Percentiles rank a stretch among this genome's conserved stretches.
These are phyloP conservation scores for Brettanomyces custersianus DNA, from an alignment of 805 yeast species.

Conservation along the genomic window DNA sequence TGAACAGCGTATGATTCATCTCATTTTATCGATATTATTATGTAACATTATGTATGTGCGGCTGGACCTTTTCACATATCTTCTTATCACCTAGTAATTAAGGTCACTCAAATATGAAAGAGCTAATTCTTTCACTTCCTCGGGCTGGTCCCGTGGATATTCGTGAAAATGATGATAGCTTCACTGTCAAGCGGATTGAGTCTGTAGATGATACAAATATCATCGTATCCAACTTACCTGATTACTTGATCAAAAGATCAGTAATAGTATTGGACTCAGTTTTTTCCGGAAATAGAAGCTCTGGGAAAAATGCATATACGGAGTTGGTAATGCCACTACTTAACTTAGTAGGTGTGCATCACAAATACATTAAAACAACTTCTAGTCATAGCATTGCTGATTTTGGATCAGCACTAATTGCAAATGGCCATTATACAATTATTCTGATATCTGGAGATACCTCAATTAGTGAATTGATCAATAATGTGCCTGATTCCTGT, in stretches of 20 bases:
- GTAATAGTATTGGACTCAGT: slow-evolving; percentile 37
- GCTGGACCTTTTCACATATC: no score
- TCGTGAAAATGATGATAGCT: background rate
- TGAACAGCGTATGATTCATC: no score
- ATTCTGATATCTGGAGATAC: slow-evolving; percentile 82
- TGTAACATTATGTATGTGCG: no score
- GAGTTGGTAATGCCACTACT: slow-evolving; percentile 41
- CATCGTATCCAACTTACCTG: slow-evolving; percentile 3
- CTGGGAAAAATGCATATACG: slow-evolving; percentile 28
- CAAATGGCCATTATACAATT: slow-evolving; percentile 28
- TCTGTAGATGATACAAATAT: background rate
- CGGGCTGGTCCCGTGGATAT: background rate
- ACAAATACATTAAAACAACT: slow-evolving; percentile 24
- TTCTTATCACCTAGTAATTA: no score
- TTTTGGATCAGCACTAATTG: slow-evolving; percentile 21
- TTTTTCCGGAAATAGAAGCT: slow-evolving; percentile 38
- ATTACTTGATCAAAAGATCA: background rate
- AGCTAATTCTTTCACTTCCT: background rate
- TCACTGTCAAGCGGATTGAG: background rate
- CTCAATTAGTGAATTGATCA: slow-evolving; percentile 67
- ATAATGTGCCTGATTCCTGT: slow-evolving; percentile 21
- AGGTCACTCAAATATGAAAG: background rate
- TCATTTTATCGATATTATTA: no score
- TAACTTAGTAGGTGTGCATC: slow-evolving; percentile 24
- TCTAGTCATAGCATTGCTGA: slow-evolving; percentile 29